Percentiles rank a stretch among this genome's conserved stretches.
phyloP scores from a whole-genome alignment of 257 asterid genomes.

The Fraxinus quadrangulata region DNA sequence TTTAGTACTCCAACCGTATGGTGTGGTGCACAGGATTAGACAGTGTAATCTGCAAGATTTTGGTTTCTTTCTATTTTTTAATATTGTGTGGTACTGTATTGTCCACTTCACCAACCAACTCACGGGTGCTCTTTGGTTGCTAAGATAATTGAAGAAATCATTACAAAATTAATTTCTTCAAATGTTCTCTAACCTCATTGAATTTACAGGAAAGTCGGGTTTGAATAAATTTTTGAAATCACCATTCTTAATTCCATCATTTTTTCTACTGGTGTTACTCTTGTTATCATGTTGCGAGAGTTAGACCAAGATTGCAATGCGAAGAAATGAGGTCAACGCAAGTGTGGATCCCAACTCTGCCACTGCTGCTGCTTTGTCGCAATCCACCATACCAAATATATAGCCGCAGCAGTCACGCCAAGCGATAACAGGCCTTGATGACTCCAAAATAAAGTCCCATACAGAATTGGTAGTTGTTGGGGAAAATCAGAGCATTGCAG shows the following conservation, averaged over 20 bases:
- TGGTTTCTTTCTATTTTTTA: too few relatives aligned
- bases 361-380: not conserved
- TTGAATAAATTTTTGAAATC: not conserved
- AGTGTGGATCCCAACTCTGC: not conserved
- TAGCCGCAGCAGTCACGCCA: not conserved
- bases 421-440: conserved; percentile 22
- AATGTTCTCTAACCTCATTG: not conserved
- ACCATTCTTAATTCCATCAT: not conserved
- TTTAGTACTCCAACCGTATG: not conserved
- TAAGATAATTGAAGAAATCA: too few relatives aligned
- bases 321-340: not conserved
- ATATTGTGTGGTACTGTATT: too few relatives aligned
- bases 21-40: too few relatives aligned
- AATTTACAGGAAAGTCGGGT: not conserved
- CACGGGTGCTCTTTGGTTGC: too few relatives aligned
- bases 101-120: too few relatives aligned
- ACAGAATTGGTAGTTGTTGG: conserved; percentile 11
- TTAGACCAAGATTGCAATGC: not conserved
- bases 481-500: not conserved
- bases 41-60: too few relatives aligned
- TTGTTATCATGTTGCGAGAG: not conserved
- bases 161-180: too few relatives aligned
- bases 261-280: not conserved
- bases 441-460: conserved; percentile 28
- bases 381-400: too few relatives aligned